phyloP scores from a whole-genome alignment of 768 basidiomycete genomes.

The Boletus reticuloceps region DNA sequence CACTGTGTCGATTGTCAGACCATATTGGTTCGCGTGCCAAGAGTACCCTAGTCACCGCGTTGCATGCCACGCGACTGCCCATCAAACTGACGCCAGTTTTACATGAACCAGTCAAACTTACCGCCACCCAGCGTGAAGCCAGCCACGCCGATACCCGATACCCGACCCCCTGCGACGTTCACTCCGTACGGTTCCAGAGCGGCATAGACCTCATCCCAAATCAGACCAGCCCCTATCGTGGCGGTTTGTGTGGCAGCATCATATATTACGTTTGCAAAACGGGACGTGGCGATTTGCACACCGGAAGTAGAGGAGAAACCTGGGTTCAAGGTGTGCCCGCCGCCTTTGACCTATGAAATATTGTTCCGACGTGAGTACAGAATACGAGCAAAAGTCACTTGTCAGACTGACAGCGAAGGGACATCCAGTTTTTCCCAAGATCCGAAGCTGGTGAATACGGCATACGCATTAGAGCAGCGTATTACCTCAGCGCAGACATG shows the following conservation, averaged over 20 bases:
- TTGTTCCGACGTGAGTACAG: neutral
- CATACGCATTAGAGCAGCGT: neutral
- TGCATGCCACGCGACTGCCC: constrained; percentile 2
- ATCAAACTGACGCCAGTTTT: neutral
- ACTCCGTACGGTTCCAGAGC: constrained; percentile 48
- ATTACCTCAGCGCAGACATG: neutral
- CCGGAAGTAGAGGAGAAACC: constrained; percentile 61
- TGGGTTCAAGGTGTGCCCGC: constrained; percentile 54
- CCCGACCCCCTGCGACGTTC: constrained; percentile 58
- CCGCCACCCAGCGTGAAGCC: constrained; percentile 62
- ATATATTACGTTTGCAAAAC: constrained; percentile 46
- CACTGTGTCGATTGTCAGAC: constrained; percentile 55
- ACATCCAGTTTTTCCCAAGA: constrained; percentile 42
- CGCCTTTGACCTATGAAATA: constrained; percentile 53
- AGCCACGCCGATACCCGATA: constrained; percentile 57
- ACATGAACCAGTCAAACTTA: constrained; percentile 15
- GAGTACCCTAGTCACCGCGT: constrained; percentile 49
- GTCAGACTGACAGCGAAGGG: constrained; percentile 50
- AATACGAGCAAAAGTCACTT: neutral
- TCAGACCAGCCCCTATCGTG: constrained; percentile 39
- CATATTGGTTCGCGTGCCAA: constrained; percentile 60
- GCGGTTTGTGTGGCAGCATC: constrained; percentile 39
- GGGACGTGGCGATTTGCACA: constrained; percentile 55
- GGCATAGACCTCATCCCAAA: constrained; percentile 68
- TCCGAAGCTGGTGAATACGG: constrained; percentile 38